phyloP scores from a whole-genome alignment of 2,329 filamentous ascomycete species.

The Trichoderma sp. region DNA sequence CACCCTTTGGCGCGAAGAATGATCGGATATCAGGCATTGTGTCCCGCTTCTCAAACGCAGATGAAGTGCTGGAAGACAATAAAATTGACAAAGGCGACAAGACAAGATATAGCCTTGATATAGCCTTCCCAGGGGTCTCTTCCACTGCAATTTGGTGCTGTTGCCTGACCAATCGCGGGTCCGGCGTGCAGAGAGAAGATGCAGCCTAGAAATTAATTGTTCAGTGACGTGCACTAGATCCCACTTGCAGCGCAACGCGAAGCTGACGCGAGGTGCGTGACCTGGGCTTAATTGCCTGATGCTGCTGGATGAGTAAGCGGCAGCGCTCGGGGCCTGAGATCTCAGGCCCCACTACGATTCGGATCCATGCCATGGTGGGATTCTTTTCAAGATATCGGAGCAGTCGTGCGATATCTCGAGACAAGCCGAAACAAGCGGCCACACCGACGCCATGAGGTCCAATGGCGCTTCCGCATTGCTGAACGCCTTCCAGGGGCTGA shows the following conservation, averaged over 20 bases:
- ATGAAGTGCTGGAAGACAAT: not conserved
- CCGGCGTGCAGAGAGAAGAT: not conserved
- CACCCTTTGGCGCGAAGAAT: constrained; percentile 82
- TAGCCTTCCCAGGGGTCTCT: constrained; percentile 21
- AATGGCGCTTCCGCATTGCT: constrained; percentile 47
- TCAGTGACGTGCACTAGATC: constrained; percentile 39
- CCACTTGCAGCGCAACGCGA: constrained; percentile 39
- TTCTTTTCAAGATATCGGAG: constrained; percentile 38
- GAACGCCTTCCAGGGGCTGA: constrained; percentile 54
- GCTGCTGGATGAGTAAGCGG: not conserved
- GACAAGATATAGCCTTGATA: constrained; percentile 9
- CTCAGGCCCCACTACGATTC: constrained; percentile 28
- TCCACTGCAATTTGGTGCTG: constrained; percentile 29
- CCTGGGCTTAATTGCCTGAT: constrained; percentile 36
- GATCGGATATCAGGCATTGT: constrained; percentile 87
- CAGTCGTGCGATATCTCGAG: not conserved
- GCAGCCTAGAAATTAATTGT: constrained; percentile 33
- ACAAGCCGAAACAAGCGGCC: constrained; percentile 29
- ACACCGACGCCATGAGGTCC: constrained; percentile 48
- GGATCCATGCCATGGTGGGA: constrained; percentile 21
- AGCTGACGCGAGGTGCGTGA: constrained; percentile 49
- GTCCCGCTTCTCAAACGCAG: not conserved
- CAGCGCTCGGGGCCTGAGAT: constrained; percentile 25
- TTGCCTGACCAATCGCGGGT: constrained; percentile 26
- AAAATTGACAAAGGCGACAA: not conserved